Base-by-base conservation (phyloP, 495 filamentous ascomycete genomes). In the Lasiosphaeria hispida region DNA sequence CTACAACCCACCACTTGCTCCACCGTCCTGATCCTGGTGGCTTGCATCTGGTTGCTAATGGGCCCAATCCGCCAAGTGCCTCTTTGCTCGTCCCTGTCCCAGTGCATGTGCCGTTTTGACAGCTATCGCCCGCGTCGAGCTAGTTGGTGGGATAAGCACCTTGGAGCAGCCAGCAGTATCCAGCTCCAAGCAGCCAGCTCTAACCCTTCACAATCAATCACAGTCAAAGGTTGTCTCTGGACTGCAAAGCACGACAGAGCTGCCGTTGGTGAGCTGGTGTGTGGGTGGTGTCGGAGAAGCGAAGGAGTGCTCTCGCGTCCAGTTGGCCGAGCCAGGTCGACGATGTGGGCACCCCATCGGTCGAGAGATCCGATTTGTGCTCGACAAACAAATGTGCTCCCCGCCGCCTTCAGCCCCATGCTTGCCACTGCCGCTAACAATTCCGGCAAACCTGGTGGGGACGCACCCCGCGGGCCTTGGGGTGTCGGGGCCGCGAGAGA, bases 11-110 rank as follows among this genome's bases (percentile, higher is more conserved):
- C 43, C 1, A 13, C 43, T 4, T 47, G n/a, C 17, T 47, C 17
- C 43, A 17, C 38, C 38, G 11, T 41, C 38, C 23, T 51, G 47
- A 34, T 49, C 57, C 19, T 59, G 57, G 10, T 53, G 48, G 48
- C 57, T 53, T 59, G 42, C 50, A 53, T 42, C 18, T 17, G 55
- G 1, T 10, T 10, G 33, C 53, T 43, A 55, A 55, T 55, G 15
- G 41, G 11, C 41, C 15, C 23, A 23, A 13, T 41, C 7, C 51
- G 19, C 6, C 53, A 48, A 36, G n/a, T 40, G 23, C 15, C 49
- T 39, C 33, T 36, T 14, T 14, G 15, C 18, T 38, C 15, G 49
- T 52, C 33, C 33, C 36, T 36, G 49, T 34, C 41, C 18, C 15
- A 9, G 39, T 55, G 39, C 49, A 39, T 54, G 44, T 53, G 41